Evolutionary conservation across 176 grass and related monocot genomes (phyloP).

Genomic region (Aegilops speltoides): DNA sequence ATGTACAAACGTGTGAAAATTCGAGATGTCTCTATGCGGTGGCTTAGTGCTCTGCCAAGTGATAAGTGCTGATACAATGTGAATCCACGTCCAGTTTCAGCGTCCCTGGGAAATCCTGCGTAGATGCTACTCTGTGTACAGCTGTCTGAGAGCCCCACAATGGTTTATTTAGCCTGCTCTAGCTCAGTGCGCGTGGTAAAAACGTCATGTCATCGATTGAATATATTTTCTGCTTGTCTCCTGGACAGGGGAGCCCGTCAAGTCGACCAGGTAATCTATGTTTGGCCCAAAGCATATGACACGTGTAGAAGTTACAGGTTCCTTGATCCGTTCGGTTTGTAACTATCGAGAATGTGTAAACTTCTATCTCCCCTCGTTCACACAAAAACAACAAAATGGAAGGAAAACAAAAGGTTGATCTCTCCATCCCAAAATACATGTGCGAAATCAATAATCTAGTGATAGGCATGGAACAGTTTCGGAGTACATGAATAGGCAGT

Average conservation of each 20-base stretch:
- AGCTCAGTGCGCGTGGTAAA: conserved; percentile 21
- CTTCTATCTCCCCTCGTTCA: too few relatives aligned
- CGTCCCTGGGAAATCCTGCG: not conserved
- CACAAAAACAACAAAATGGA: too few relatives aligned
- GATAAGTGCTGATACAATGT: not conserved
- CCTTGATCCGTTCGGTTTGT: too few relatives aligned
- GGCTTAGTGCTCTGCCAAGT: not conserved
- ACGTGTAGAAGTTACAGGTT: too few relatives aligned
- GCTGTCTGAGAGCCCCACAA: conserved; percentile 21
- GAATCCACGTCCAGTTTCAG: not conserved
- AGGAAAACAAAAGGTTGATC: too few relatives aligned
- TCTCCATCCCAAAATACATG: too few relatives aligned
- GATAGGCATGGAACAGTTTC: too few relatives aligned
- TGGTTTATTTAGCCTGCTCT: not conserved
- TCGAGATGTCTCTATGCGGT: not conserved
- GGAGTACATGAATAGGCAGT: too few relatives aligned
- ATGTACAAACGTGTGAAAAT: not conserved
- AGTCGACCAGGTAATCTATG: not conserved
- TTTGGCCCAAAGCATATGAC: not conserved
- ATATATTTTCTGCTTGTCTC: not conserved
- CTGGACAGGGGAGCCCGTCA: not conserved
- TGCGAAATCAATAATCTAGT: too few relatives aligned
- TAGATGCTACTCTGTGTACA: conserved; percentile 22
- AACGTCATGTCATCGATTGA: not conserved
- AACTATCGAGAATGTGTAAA: too few relatives aligned